A percentile compares a stretch with the other conserved stretches of the same genome.
These are phyloP conservation scores for Cercospora berteroae DNA, from an alignment of 2,329 filamentous ascomycete genomes.

Conservation along the genomic window DNA sequence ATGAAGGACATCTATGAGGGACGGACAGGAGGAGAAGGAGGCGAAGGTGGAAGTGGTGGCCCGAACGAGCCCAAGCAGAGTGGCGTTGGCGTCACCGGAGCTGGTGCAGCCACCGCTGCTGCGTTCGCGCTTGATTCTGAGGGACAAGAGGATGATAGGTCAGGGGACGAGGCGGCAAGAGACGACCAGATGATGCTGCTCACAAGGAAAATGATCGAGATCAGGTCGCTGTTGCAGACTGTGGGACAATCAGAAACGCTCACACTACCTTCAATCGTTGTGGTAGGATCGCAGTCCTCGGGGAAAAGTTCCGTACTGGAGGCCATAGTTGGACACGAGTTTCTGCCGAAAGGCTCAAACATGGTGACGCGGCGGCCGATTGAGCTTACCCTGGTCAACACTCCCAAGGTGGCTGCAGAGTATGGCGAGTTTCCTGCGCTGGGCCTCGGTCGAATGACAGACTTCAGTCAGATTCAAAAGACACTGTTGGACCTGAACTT, in stretches of 20 bases:
- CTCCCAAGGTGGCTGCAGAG: slow-evolving; percentile 78
- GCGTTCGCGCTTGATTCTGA: slow-evolving; percentile 76
- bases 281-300: slow-evolving; percentile 96
- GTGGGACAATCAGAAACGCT: slow-evolving; percentile 88
- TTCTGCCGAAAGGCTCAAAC: slow-evolving; percentile 94
- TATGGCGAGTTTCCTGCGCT: slow-evolving; percentile 96
- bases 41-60: slow-evolving; percentile 38
- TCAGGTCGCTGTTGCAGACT: slow-evolving; percentile 82
- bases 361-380: slow-evolving; percentile 98
- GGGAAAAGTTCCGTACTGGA: slow-evolving; percentile 97
- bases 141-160: slow-evolving; percentile 60
- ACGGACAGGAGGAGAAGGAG: slow-evolving; percentile 33
- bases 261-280: slow-evolving; percentile 93
- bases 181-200: slow-evolving; percentile 99
- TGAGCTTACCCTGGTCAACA: slow-evolving; percentile 93
- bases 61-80: slow-evolving; percentile 41
- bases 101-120: slow-evolving; percentile 67
- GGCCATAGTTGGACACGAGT: slow-evolving; percentile 96
- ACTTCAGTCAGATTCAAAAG: slow-evolving; percentile 88
- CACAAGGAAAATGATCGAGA: slow-evolving; percentile 99
- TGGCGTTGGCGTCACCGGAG: slow-evolving; percentile 57
- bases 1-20: slow-evolving; percentile 62
- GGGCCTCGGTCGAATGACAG: slow-evolving; percentile 82
- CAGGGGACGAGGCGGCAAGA: slow-evolving; percentile 65
- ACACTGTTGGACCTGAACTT: slow-evolving; percentile 93